Evolutionary conservation across 2,329 filamentous ascomycete genomes (phyloP).

Genomic region (Pseudogymnoascus sp.): DNA sequence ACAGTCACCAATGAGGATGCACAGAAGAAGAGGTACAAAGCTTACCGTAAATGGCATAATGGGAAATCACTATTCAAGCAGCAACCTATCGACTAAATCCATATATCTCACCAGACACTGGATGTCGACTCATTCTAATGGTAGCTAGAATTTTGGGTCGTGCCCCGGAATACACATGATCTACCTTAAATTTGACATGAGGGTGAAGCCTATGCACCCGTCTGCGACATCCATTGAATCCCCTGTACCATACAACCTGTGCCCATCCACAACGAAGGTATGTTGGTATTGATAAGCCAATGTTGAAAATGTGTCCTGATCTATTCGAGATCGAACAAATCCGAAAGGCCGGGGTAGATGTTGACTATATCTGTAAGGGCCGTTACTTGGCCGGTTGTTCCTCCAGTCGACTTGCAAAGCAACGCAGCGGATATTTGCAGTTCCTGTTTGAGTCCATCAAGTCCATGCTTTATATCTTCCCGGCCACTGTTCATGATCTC

Average conservation of each 20-base stretch:
- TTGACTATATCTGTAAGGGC: background rate
- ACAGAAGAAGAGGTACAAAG: slow-evolving; percentile 91
- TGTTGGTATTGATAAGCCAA: too few relatives aligned
- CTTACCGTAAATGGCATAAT: slow-evolving; percentile 87
- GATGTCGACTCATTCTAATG: background rate
- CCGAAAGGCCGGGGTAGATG: background rate
- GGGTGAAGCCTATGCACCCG: background rate
- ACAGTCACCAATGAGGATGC: slow-evolving; percentile 83
- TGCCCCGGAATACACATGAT: background rate
- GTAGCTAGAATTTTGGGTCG: background rate
- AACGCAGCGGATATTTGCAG: slow-evolving; percentile 19
- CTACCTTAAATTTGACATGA: too few relatives aligned
- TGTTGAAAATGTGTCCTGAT: background rate
- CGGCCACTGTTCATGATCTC: slow-evolving; percentile 18
- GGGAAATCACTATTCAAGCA: slow-evolving; percentile 97
- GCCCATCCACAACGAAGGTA: background rate
- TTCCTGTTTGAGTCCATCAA: slow-evolving; percentile 18
- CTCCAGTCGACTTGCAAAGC: slow-evolving; percentile 20
- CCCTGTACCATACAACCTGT: background rate
- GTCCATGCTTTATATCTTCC: background rate
- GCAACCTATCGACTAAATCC: slow-evolving; percentile 47
- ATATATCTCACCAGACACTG: background rate
- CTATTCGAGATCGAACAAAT: background rate
- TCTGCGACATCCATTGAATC: background rate
- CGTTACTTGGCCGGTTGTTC: background rate